phyloP scores from a whole-genome alignment of 2,329 filamentous ascomycete genomes.

The Cladosporium colombiae region DNA sequence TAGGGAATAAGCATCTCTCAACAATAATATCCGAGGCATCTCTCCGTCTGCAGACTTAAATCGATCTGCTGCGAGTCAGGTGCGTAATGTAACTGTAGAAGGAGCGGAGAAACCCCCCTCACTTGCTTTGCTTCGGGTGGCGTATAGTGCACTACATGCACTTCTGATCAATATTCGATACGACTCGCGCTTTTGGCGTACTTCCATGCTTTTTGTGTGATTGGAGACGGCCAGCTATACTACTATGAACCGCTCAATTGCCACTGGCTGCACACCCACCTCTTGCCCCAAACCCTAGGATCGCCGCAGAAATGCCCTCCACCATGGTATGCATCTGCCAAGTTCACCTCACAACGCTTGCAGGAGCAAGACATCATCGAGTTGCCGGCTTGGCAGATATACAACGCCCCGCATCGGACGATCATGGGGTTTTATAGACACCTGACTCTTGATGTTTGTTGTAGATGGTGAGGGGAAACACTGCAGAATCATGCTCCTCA shows the following conservation, averaged over 20 bases:
- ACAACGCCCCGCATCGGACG: background rate
- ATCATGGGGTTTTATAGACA: background rate
- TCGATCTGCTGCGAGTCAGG: background rate
- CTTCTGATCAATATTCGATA: background rate
- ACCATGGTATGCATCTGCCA: background rate
- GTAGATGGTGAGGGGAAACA: background rate
- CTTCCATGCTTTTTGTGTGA: background rate
- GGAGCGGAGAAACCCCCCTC: background rate
- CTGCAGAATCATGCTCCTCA: background rate
- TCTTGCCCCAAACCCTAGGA: background rate
- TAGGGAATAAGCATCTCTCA: background rate
- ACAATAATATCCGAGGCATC: background rate
- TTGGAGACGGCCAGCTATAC: background rate
- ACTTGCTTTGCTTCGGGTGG: background rate
- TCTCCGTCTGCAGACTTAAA: too few species aligned
- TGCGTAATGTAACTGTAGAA: background rate
- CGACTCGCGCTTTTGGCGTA: too few species aligned
- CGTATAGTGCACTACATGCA: background rate
- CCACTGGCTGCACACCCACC: background rate
- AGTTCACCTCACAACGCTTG: background rate
- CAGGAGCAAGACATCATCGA: background rate
- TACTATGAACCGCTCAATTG: background rate
- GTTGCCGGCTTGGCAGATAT: background rate
- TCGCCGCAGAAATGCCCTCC: background rate
- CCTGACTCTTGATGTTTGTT: background rate